These are phyloP conservation scores for Trichosporon coremiiforme DNA, from an alignment of 1,284 basidiomycete species.

Conservation along the genomic window DNA sequence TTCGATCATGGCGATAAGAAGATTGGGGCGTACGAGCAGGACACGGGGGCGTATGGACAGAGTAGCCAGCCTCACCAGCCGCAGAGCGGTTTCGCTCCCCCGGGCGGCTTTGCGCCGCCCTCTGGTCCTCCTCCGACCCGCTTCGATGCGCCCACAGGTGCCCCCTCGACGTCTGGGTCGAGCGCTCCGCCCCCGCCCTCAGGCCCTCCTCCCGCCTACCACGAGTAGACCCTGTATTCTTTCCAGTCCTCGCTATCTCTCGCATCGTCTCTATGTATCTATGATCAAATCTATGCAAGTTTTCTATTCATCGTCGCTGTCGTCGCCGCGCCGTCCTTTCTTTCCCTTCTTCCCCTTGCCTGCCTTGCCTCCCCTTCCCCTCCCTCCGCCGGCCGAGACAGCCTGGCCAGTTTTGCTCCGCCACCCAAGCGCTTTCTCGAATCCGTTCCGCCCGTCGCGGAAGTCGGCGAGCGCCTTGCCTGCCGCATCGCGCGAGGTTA, in stretches of 20 bases:
- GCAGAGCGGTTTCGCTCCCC: slow-evolving; percentile 11
- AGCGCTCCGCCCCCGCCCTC: neutral
- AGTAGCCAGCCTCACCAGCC: neutral
- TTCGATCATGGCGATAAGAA: neutral
- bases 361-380: neutral
- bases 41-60: neutral
- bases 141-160: neutral
- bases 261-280: neutral
- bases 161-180: neutral
- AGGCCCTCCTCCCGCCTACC: neutral
- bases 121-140: neutral
- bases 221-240: neutral
- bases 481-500: slow-evolving; percentile 78
- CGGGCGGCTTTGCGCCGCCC: slow-evolving; percentile 6
- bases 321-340: slow-evolving; percentile 3
- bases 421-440: slow-evolving; percentile 88
- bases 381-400: neutral
- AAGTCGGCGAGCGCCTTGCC: slow-evolving; percentile 81
- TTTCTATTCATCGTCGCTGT: neutral
- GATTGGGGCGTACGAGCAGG: neutral
- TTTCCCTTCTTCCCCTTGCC: slow-evolving; percentile 1
- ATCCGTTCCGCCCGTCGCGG: slow-evolving; percentile 76
- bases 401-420: slow-evolving; percentile 64
- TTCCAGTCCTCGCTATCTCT: neutral
- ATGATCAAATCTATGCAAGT: neutral